Evolutionary conservation across 1,284 basidiomycete genomes (phyloP).

Genomic region (Ceratobasidium papillatum): DNA sequence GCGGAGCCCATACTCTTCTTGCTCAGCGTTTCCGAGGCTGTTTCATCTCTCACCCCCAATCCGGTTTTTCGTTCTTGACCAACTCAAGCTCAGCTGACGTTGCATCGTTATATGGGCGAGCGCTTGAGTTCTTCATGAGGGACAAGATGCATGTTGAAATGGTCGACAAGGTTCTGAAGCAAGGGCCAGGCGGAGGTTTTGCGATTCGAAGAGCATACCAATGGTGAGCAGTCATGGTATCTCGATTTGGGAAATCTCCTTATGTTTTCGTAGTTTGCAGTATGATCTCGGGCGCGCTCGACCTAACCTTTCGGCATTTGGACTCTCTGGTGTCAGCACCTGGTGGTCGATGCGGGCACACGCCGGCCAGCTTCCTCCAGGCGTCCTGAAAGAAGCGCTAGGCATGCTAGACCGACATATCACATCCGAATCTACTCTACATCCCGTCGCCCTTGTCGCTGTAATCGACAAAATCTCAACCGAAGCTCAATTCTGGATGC

Average conservation of each 20-base stretch:
- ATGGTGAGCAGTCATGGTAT: slow-evolving; percentile 1
- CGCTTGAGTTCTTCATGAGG: slow-evolving; percentile 22
- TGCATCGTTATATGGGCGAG: slow-evolving; percentile 29
- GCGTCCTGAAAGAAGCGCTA: slow-evolving; percentile 20
- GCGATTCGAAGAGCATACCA: slow-evolving; percentile 31
- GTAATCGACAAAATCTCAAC: slow-evolving; percentile 11
- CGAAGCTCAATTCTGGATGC: slow-evolving; percentile 23
- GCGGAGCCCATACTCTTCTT: slow-evolving; percentile 20
- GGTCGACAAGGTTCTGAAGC: slow-evolving; percentile 1
- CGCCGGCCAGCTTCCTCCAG: slow-evolving; percentile 10
- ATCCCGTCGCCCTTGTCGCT: slow-evolving; percentile 20
- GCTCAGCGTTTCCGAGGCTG: slow-evolving; percentile 28
- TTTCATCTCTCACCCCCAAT: slow-evolving; percentile 35
- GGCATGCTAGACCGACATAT: slow-evolving; percentile 17
- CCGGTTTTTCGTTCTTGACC: slow-evolving; percentile 24
- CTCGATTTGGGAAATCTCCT: background rate
- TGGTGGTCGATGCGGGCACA: slow-evolving; percentile 31
- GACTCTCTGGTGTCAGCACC: slow-evolving; percentile 8
- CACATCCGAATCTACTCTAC: slow-evolving; percentile 2
- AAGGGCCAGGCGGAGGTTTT: slow-evolving; percentile 26
- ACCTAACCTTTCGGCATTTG: slow-evolving; percentile 27
- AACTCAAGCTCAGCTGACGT: slow-evolving; percentile 19
- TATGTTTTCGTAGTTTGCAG: slow-evolving; percentile 3
- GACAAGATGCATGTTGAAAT: background rate
- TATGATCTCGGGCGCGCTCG: slow-evolving; percentile 12